These are phyloP conservation scores for Hanseniaspora osmophila DNA, from an alignment of 805 yeast species.

Conservation along the genomic window DNA sequence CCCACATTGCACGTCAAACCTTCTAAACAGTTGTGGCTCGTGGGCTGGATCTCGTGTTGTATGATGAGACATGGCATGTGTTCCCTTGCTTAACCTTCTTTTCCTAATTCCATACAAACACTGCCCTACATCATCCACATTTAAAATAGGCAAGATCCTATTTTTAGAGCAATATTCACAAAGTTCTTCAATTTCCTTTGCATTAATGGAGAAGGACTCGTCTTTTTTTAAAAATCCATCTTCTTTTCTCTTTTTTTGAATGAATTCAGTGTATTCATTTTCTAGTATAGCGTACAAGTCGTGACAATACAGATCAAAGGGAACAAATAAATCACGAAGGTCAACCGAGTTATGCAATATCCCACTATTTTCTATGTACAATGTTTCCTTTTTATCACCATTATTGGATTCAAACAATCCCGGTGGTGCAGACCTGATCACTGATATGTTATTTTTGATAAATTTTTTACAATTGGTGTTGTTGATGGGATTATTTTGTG, in stretches of 20 bases:
- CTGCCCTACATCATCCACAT: constrained; percentile 22
- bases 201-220: constrained; percentile 1
- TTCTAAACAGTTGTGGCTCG: constrained; percentile 62
- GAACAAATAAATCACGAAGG: constrained; percentile 38
- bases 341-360: constrained; percentile 41
- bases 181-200: constrained; percentile 2
- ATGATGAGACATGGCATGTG: too few species aligned
- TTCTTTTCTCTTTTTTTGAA: too few species aligned
- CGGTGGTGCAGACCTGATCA: constrained; percentile 14
- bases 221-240: too few species aligned
- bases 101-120: constrained; percentile 9
- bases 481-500: constrained; percentile 12
- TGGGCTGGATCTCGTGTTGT: constrained; percentile 14
- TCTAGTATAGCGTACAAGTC: constrained; percentile 18
- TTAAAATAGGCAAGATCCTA: constrained; percentile 28
- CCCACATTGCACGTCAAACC: constrained; percentile 77
- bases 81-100: constrained; percentile 2
- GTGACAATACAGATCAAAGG: constrained; percentile 29
- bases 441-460: constrained; percentile 9
- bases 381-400: constrained; percentile 9
- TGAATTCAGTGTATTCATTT: constrained; percentile 11
- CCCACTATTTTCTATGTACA: constrained; percentile 23
- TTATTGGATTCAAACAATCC: constrained; percentile 14
- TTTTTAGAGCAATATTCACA: constrained; percentile 6
- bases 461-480: constrained; percentile 7